These are phyloP conservation scores for Plasmodium gonderi DNA, from an alignment of 169 alveolate species.

Conservation along the genomic window DNA sequence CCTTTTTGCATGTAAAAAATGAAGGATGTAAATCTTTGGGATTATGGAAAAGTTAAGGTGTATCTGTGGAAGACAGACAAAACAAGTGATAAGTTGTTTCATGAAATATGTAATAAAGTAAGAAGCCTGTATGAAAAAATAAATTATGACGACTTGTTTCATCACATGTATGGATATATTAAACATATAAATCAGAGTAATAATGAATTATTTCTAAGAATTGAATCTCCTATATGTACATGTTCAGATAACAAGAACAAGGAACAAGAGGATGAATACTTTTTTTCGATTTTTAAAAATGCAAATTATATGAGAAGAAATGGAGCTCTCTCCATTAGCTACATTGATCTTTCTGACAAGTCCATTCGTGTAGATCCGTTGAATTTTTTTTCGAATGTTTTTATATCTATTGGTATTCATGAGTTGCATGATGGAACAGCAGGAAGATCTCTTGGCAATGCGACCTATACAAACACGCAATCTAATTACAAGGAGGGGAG, in stretches of 20 bases:
- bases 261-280: slow-evolving; percentile 5
- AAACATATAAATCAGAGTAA: slow-evolving; percentile 32
- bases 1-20: not conserved
- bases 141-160: slow-evolving; percentile 69
- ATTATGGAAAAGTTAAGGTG: slow-evolving; percentile 57
- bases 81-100: slow-evolving; percentile 52
- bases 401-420: slow-evolving; percentile 72
- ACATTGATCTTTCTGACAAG: slow-evolving; percentile 9
- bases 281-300: slow-evolving; percentile 52
- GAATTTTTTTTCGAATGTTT: slow-evolving; percentile 57
- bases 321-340: slow-evolving; percentile 57
- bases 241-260: not conserved
- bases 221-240: not conserved
- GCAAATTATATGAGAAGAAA: slow-evolving; percentile 53
- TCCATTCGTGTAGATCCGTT: slow-evolving; percentile 2
- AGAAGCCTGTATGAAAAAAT: slow-evolving; percentile 51
- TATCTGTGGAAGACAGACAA: slow-evolving; percentile 71
- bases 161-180: slow-evolving; percentile 40
- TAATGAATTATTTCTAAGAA: slow-evolving; percentile 42
- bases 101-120: slow-evolving; percentile 24
- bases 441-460: not conserved
- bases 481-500: not conserved
- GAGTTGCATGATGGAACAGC: slow-evolving; percentile 20
- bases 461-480: not conserved
- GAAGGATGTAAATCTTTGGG: slow-evolving; percentile 24